Evolutionary conservation across 2,329 filamentous ascomycete genomes (phyloP), one percentile per base, ranked within the genome.

Genomic region (Colletotrichum melonis): DNA sequence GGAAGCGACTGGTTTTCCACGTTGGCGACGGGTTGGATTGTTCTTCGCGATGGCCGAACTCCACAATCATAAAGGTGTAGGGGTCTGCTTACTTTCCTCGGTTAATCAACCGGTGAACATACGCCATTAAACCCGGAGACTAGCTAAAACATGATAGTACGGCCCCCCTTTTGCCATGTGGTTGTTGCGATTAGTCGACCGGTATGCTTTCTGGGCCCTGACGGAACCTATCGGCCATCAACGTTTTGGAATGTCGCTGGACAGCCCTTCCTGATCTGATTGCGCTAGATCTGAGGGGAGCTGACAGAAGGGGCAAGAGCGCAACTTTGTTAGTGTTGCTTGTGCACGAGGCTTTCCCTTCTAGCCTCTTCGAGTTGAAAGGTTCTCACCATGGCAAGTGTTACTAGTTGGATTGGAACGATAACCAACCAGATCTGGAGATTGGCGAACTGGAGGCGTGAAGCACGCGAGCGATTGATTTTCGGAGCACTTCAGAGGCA

Each of bases 131-230:
- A 24, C n/a, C 26, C 30, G 52, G 49, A 57, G 32, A 65, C 28
- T 22, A 46, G 30, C 22, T 22, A 56, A 42, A 57, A 42, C 16
- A 19, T 16, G 32, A 38, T 55, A 42, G 24, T 59, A 12, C 8
- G 1, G 6, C 19, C 32, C 19, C 32, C 62, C 42, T 32, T 28
- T 28, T 57, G 28, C 69, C 58, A 58, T 68, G 52, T 72, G 69
- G 52, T 59, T n/a, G 3, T 59, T 22, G 26, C 24, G 46, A 32
- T 22, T 14, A 26, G 24, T 58, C 16, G 38, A 9, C 12, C 19
- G 30, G 9, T 19, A 46, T 35, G n/a, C 42, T 52, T 19, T 58
- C 65, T 63, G 52, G 32, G 32, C 19, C 22, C 54, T 59, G 42
- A 54, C 54, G 30, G 22, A 14, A 16, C 57, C 56, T 68, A 14